Conservation (phyloP, 805 yeast species). For the Sungouiella thailandica region DNA sequence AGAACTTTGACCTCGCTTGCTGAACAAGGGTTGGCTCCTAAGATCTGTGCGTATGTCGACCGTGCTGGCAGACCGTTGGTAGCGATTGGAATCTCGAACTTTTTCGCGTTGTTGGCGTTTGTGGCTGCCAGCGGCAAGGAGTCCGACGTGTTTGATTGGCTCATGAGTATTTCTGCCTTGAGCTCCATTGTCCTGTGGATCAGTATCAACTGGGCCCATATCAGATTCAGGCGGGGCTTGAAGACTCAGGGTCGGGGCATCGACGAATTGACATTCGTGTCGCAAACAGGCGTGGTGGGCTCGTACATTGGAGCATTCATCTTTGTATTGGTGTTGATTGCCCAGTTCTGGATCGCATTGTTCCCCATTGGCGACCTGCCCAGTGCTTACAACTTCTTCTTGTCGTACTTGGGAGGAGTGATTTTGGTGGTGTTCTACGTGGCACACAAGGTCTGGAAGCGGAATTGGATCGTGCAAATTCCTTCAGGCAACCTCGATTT, state of each 20-base stretch:
- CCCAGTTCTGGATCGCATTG: constrained; percentile 40
- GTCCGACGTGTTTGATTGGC: constrained; percentile 64
- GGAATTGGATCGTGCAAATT: constrained; percentile 40
- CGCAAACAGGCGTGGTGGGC: constrained; percentile 36
- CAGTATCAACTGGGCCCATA: constrained; percentile 60
- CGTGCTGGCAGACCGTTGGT: constrained; percentile 73
- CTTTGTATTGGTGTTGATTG: constrained; percentile 33
- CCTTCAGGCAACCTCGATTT: constrained; percentile 50
- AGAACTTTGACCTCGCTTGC: constrained; percentile 61
- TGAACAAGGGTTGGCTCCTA: constrained; percentile 61
- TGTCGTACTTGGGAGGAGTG: constrained; percentile 43
- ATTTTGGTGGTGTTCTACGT: constrained; percentile 39
- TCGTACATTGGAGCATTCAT: constrained; percentile 29
- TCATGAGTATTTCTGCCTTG: constrained; percentile 71
- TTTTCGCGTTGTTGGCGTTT: constrained; percentile 56
- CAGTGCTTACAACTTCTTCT: constrained; percentile 36
- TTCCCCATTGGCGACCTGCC: constrained; percentile 34
- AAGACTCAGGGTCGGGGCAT: constrained; percentile 43
- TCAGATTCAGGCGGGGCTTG: constrained; percentile 60
- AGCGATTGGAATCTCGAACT: constrained; percentile 53
- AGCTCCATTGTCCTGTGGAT: constrained; percentile 81
- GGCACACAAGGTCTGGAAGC: constrained; percentile 44
- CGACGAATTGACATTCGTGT: constrained; percentile 30
- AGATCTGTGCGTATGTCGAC: constrained; percentile 62
- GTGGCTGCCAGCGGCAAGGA: constrained; percentile 57